A percentile compares a stretch with the other conserved stretches of the same genome.
Evolutionary conservation across 768 basidiomycete genomes (phyloP).

Genomic region (Lepiota subincarnata): DNA sequence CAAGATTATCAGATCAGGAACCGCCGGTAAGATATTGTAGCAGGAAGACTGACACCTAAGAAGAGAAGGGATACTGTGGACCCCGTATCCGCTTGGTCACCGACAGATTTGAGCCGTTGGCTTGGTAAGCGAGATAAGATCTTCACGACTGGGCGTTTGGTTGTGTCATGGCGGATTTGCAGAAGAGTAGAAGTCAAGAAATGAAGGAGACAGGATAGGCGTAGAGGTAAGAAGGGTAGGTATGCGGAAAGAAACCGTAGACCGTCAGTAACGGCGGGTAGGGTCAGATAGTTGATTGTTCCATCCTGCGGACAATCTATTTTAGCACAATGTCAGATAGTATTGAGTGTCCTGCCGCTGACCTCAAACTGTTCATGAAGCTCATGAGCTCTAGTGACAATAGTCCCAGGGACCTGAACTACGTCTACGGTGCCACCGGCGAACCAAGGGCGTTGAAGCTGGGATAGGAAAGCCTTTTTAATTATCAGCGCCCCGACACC

Average conservation of each 20-base stretch:
- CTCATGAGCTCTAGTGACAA: slow-evolving; percentile 56
- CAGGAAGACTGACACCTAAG: slow-evolving; percentile 46
- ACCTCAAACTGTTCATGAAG: slow-evolving; percentile 80
- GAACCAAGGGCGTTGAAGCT: slow-evolving; percentile 75
- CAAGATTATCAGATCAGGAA: slow-evolving; percentile 1
- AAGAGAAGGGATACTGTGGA: slow-evolving; percentile 62
- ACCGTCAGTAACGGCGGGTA: slow-evolving; percentile 77
- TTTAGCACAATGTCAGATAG: background rate
- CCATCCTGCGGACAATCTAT: slow-evolving; percentile 54
- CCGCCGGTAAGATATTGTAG: background rate
- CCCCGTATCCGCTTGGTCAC: slow-evolving; percentile 64
- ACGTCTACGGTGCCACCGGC: slow-evolving; percentile 80
- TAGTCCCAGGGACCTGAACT: slow-evolving; percentile 74
- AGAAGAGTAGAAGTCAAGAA: slow-evolving; percentile 55
- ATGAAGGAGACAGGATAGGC: slow-evolving; percentile 65
- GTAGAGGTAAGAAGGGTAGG: slow-evolving; percentile 72
- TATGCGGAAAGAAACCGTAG: slow-evolving; percentile 75
- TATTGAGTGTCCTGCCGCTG: slow-evolving; percentile 13
- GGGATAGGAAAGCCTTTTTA: slow-evolving; percentile 60
- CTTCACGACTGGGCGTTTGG: slow-evolving; percentile 56
- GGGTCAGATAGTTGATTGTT: slow-evolving; percentile 75
- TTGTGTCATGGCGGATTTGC: slow-evolving; percentile 56
- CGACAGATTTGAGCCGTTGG: slow-evolving; percentile 48
- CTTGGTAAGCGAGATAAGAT: slow-evolving; percentile 64
- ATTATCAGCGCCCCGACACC: slow-evolving; percentile 79